Evolutionary conservation across 148 eudicot genomes (phyloP), one percentile per base, ranked within the genome.

Genomic region (Talinum fruticosum): DNA sequence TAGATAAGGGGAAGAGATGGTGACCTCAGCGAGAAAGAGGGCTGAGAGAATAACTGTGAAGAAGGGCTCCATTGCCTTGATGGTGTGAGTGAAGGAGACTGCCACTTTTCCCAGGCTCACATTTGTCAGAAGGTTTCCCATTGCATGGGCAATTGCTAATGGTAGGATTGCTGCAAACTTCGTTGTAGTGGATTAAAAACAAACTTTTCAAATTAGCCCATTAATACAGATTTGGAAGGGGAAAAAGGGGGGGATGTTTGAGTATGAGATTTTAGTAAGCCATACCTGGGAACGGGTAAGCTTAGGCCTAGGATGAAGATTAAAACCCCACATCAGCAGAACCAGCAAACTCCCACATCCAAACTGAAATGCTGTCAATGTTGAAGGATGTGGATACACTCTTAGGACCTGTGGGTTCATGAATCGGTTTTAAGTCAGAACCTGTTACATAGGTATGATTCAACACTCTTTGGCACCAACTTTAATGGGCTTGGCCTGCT

Each of bases 51-150:
- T 37, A 51, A 92, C 97, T 10, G 92, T 88, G 87, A 92, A 92
- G 76, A 90, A 87, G 44, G 97, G 97, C 70, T 92, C 97, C 93
- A 90, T 87, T 66, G 93, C 87, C 85, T 92, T 92, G 83, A 92
- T 90, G 1, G 93, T 92, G 75, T 92, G 97, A 66, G 97, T 92
- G 85, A 90, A 92, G 0, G 97, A 92, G 75, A 92, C 93, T 37
- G 93, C 92, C 26, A 92, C 97, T 84, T 80, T 88, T 59, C 93
- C 93, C 29, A 92, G 83, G 75, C 97, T 92, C 69, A 90, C 85
- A 73, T 90, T 92, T 19, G 97, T 90, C 72, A 90, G 80, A 30
- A 87, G 73, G 76, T 92, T 88, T 4, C 97, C 97, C 83, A 86
- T 67, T n/a, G 90, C 85, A 85, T 92, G 97, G 29, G 86, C 84